These are phyloP conservation scores for Fusarium caatingaense DNA, from an alignment of 2,329 filamentous ascomycete genomes.

Conservation along the genomic window DNA sequence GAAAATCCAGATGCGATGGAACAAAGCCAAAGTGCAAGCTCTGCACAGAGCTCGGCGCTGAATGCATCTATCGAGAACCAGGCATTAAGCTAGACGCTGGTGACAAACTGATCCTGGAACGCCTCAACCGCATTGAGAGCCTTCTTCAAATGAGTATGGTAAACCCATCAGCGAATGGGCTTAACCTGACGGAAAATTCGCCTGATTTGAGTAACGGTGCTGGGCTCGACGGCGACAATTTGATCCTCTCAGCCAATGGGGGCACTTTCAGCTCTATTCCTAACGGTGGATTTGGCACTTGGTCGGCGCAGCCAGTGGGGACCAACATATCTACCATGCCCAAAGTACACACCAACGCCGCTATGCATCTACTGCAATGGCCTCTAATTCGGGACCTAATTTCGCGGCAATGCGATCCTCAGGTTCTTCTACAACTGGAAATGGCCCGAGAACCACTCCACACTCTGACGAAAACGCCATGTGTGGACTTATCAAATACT, in stretches of 20 bases:
- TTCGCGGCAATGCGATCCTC: conserved; percentile 80
- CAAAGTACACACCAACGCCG: conserved; percentile 84
- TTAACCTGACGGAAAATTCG: conserved; percentile 70
- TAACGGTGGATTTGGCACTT: conserved; percentile 76
- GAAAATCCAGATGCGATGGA: conserved; percentile 83
- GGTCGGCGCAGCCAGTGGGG: conserved; percentile 65
- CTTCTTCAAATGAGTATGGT: conserved; percentile 78
- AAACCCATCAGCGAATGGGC: conserved; percentile 60
- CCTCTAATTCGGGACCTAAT: conserved; percentile 83
- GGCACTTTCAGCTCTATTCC: conserved; percentile 66
- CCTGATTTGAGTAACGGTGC: conserved; percentile 74
- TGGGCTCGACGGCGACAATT: conserved; percentile 66
- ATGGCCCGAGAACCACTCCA: conserved; percentile 82
- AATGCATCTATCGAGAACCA: conserved; percentile 86
- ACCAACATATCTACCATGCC: conserved; percentile 87
- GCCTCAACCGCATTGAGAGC: conserved; percentile 80
- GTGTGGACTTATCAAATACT: conserved; percentile 79
- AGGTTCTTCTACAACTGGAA: conserved; percentile 83
- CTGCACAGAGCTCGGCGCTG: conserved; percentile 82
- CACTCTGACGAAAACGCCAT: conserved; percentile 71
- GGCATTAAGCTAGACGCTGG: conserved; percentile 89
- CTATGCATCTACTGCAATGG: conserved; percentile 82
- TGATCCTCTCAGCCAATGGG: conserved; percentile 57
- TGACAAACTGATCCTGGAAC: conserved; percentile 86
- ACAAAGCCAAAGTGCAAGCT: conserved; percentile 86